Evolutionary conservation across 352 stramenopile species (phyloP).

Genomic region (Pythium aquatile): DNA sequence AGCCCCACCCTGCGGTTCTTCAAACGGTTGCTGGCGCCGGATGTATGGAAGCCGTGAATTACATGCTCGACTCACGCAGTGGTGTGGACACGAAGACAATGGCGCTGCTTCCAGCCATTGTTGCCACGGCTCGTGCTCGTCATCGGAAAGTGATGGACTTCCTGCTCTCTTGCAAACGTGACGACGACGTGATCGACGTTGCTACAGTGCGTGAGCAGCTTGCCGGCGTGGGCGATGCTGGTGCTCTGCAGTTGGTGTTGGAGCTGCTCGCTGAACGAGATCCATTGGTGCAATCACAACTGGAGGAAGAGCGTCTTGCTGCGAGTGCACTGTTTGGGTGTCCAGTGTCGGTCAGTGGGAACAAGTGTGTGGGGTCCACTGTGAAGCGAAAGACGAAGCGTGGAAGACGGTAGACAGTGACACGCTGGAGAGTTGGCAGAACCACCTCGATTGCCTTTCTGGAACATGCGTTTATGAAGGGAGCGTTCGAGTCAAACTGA

Average conservation of each 20-base stretch:
- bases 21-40: neutral
- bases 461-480: neutral
- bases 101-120: neutral
- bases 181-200: neutral
- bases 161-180: neutral
- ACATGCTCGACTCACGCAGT: neutral
- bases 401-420: neutral
- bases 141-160: neutral
- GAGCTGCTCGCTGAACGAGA: neutral
- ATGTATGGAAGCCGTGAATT: neutral
- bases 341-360: neutral
- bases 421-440: no score
- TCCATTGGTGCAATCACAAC: neutral
- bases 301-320: neutral
- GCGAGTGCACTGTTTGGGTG: neutral
- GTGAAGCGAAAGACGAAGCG: neutral
- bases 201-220: neutral
- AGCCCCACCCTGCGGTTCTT: neutral
- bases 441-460: neutral
- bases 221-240: neutral
- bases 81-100: neutral
- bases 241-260: neutral
- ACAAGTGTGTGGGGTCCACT: neutral
- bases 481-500: neutral
- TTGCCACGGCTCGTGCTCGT: neutral